phyloP scores from a whole-genome alignment of 2,329 filamentous ascomycete species.

The Onygenales sp. region DNA sequence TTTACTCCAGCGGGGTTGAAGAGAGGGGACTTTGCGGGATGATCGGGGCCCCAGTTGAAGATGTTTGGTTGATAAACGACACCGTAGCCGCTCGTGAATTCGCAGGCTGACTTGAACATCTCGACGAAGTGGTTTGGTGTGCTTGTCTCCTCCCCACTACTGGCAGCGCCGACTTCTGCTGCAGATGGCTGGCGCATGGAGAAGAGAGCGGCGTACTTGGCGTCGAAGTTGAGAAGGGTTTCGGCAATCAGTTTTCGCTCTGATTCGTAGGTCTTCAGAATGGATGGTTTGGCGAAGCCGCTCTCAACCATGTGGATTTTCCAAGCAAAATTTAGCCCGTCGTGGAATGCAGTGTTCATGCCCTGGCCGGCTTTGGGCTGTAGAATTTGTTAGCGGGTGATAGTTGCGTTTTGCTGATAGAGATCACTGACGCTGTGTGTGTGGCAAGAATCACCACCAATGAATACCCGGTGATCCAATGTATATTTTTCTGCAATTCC shows the following conservation, averaged over 20 bases:
- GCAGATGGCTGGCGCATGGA: constrained; percentile 66
- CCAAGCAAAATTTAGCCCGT: constrained; percentile 83
- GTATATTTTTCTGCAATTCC: constrained; percentile 57
- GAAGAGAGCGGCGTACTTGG: constrained; percentile 82
- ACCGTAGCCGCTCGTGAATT: constrained; percentile 87
- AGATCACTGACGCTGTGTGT: constrained; percentile 42
- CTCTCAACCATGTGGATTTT: constrained; percentile 87
- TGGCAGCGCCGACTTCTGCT: constrained; percentile 59
- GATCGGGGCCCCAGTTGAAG: constrained; percentile 70
- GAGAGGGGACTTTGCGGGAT: constrained; percentile 60
- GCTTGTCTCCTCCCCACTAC: constrained; percentile 20
- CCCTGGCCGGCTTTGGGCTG: constrained; percentile 55
- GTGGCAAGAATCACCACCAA: constrained; percentile 57
- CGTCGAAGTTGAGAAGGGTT: constrained; percentile 75
- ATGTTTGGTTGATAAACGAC: constrained; percentile 74
- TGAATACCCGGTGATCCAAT: constrained; percentile 55
- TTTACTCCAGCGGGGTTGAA: constrained; percentile 58
- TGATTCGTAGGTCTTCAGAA: constrained; percentile 75
- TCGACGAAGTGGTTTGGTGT: constrained; percentile 64
- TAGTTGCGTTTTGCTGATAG: background rate
- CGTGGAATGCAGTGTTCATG: constrained; percentile 52
- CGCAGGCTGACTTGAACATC: constrained; percentile 83
- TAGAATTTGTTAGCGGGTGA: constrained; percentile 7
- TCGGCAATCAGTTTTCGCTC: constrained; percentile 81
- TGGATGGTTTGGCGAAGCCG: constrained; percentile 64